Evolutionary conservation across 2,329 filamentous ascomycete genomes (phyloP).

Genomic region (Xylariaceae sp.): DNA sequence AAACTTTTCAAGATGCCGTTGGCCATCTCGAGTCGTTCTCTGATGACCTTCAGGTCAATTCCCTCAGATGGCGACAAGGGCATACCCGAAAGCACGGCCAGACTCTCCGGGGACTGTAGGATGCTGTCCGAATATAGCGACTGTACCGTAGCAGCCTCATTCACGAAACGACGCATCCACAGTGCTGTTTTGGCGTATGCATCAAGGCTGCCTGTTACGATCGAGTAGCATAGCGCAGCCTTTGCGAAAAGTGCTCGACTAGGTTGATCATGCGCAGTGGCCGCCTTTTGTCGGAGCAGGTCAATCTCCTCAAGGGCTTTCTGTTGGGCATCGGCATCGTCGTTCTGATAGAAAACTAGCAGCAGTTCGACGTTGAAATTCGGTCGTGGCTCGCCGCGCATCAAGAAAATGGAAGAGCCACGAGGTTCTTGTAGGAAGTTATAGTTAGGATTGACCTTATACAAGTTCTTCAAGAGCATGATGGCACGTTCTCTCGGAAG

Average conservation of each 20-base stretch:
- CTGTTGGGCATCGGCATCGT: slow-evolving; percentile 2
- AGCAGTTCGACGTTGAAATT: slow-evolving; percentile 18
- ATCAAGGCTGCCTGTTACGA: slow-evolving; percentile 12
- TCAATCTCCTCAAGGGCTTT: slow-evolving; percentile 12
- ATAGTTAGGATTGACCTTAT: slow-evolving; percentile 9
- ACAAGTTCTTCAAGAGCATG: slow-evolving; percentile 4
- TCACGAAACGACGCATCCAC: slow-evolving; percentile 16
- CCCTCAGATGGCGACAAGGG: background rate
- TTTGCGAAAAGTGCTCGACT: slow-evolving; percentile 13
- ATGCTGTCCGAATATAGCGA: slow-evolving; percentile 2
- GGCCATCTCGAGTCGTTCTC: slow-evolving; percentile 2
- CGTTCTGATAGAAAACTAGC: background rate
- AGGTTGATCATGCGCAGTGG: slow-evolving; percentile 6
- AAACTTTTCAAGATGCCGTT: slow-evolving; percentile 9
- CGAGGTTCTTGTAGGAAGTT: slow-evolving; percentile 6
- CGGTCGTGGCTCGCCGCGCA: slow-evolving; percentile 3
- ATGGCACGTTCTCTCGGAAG: slow-evolving; percentile 8
- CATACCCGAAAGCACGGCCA: slow-evolving; percentile 14
- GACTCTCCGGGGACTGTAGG: slow-evolving; percentile 9
- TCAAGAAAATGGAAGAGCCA: slow-evolving; percentile 7
- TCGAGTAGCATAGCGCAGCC: slow-evolving; percentile 12
- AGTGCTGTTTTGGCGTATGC: slow-evolving; percentile 11
- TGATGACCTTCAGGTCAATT: slow-evolving; percentile 1
- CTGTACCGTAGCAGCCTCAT: slow-evolving; percentile 7
- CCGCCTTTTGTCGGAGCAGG: slow-evolving; percentile 11